Percentiles rank a stretch among this genome's conserved stretches.
phyloP scores from a whole-genome alignment of 148 eudicot genomes.

The Nyssa sinensis region DNA sequence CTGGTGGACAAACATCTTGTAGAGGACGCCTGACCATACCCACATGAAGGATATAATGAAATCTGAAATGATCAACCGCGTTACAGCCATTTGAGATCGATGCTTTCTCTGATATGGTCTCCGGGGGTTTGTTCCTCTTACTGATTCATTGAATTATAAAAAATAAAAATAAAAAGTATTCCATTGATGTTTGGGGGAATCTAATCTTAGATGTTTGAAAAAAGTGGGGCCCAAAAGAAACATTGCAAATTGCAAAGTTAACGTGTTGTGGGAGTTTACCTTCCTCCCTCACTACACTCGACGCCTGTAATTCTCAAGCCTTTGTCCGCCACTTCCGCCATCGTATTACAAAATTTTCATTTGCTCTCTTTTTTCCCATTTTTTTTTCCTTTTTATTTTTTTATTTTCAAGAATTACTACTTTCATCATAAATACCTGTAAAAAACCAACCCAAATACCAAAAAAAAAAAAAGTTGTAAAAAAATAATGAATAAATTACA shows the following conservation, averaged over 20 bases:
- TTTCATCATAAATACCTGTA: too few species aligned
- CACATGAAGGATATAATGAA: conserved; percentile 61
- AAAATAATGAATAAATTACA: too few species aligned
- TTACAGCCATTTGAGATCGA: conserved; percentile 14
- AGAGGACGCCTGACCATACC: conserved; percentile 67
- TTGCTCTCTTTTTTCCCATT: too few species aligned
- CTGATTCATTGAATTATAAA: background rate
- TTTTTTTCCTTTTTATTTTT: too few species aligned
- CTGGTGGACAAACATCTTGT: conserved; percentile 46
- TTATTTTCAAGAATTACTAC: too few species aligned
- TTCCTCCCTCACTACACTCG: background rate
- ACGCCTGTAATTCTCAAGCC: too few species aligned
- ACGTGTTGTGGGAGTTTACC: background rate
- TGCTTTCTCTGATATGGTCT: background rate
- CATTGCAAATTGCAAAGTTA: background rate
- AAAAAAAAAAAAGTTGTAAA: too few species aligned
- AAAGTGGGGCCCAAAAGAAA: background rate
- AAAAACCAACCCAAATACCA: too few species aligned
- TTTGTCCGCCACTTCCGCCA: too few species aligned
- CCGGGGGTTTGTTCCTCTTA: background rate
- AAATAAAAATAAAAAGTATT: too few species aligned
- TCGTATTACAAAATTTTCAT: too few species aligned
- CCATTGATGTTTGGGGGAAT: background rate
- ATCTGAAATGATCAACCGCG: conserved; percentile 43
- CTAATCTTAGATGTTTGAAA: background rate